Base-by-base conservation (phyloP, 192 early-diverging fungal species). In the Coemansia pectinata region DNA sequence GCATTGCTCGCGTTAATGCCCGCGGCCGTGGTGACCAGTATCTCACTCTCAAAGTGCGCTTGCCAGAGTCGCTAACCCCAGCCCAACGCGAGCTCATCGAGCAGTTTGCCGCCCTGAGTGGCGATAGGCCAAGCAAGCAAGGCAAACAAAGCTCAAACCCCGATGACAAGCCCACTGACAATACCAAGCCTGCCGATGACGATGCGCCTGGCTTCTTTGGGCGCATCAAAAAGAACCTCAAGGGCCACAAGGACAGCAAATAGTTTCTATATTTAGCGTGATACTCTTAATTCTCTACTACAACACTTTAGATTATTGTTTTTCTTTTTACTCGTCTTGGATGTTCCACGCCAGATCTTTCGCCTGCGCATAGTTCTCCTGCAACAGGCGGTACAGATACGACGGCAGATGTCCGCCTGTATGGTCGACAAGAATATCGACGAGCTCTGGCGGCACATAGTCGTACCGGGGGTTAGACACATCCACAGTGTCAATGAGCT, bases 371-470 rank as follows among this genome's bases (percentile, higher is more conserved):
- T 86, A 88, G 62, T 81, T 82, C 66, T 92, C 90, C 52, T 83
- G 75, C 47, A 91, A 74, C 64, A 98, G 82, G 36, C 93, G 88
- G 83, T 93, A 91, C 39, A 96, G 73, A 63, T 92, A 94, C 33
- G 92, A 89, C 64, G 91, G 89, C 67, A 91, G 87, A 53, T 93
- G 88, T 4, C 88, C 86, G 23, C 91, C 92, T n/a, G 88, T 84
- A 73, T 96, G 92, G 60, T 94, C 94, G 66, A 99, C 92, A 70
- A 96, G 94, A 42, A 99, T 78, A 61, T 88, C 90, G 33, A 99
- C 89, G 59, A 96, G 86, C 60, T 95, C 94, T 2, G 97, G 96
- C 21, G 87, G 86, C 5, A 99, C 94, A 79, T 94, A 99, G 79
- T 97, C 96, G 71, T 92, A 97, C 64, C 88, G 86, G 4, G 96